Evolutionary conservation across 2,329 filamentous ascomycete genomes (phyloP), one percentile per base, ranked within the genome.

Genomic region (Aspergillus floridensis): DNA sequence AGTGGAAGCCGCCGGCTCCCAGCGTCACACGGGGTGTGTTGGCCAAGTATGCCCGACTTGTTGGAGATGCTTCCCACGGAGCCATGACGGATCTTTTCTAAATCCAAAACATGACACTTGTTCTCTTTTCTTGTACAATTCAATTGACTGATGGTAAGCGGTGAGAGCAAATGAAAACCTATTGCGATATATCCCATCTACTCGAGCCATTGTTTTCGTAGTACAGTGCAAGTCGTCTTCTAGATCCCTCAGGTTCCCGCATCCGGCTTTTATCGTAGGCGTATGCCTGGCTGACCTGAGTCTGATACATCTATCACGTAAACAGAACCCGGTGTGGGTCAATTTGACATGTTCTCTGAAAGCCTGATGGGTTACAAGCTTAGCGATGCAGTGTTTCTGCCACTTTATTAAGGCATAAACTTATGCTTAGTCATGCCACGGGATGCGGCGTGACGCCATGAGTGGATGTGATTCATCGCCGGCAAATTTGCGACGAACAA

Each of bases 11-110:
- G 32, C 92, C 92, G 0, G 82, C 79, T 70, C 86, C 86, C 70
- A 83, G 84, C 62, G 91, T 96, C 10, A 92, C 88, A 67, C 85
- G 93, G 58, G 93, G 93, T 44, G 88, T 89, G 46, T 72, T 98
- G 79, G 93, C 91, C 5, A 98, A 98, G 81, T 98, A 98, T 79
- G 90, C 90, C 6, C 80, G 84, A 48, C 76, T 97, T 70, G 93
- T 98, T 0, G 90, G 92, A 1, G 93, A 97, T 84, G 93, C 93
- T 11, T 93, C 89, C 73, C 90, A 93, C 69, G 93, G 93, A 5
- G 92, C 92, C 8, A 89, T 96, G 77, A 96, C 93, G 44, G 93
- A 96, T 79, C 73, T 88, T 58, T 90, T 87, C 61, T 86, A 59
- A n/a, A 35, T 4, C 4, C 24, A 24, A 19, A 29, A 44, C 16